A percentile compares a stretch with the other conserved stretches of the same genome.
phyloP scores from a whole-genome alignment of 2,329 filamentous ascomycete genomes.

The Blastomyces emzantsi region DNA sequence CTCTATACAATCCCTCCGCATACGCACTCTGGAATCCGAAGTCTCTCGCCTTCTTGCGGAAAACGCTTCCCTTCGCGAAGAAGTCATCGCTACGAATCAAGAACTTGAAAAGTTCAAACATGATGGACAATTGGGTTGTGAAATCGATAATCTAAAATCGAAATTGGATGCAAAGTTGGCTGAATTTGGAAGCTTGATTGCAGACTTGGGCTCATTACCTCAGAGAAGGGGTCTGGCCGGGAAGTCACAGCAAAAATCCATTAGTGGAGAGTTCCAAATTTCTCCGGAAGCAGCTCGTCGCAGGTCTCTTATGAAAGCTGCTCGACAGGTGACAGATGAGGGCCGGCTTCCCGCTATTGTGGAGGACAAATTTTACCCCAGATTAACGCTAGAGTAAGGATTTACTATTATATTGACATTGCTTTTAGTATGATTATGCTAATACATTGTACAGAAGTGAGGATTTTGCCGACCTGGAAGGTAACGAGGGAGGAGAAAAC shows the following conservation, averaged over 20 bases:
- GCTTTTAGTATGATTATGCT: background rate
- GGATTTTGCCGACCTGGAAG: conserved; percentile 27
- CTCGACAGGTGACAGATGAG: conserved; percentile 15
- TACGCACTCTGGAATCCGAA: conserved; percentile 55
- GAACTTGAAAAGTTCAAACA: conserved; percentile 43
- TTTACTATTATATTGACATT: background rate
- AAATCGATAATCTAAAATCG: conserved; percentile 45
- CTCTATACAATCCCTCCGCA: conserved; percentile 55
- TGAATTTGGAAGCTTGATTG: conserved; percentile 47
- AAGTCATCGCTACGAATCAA: conserved; percentile 49
- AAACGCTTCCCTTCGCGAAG: conserved; percentile 51
- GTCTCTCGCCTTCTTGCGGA: conserved; percentile 51
- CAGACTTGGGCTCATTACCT: conserved; percentile 43
- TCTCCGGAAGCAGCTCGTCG: conserved; percentile 10
- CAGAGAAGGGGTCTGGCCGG: conserved; percentile 16
- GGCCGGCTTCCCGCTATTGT: conserved; percentile 48
- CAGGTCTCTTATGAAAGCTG: conserved; percentile 15
- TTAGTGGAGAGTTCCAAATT: conserved; percentile 2
- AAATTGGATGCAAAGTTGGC: conserved; percentile 48
- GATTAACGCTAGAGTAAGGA: conserved; percentile 47
- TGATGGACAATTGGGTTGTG: conserved; percentile 37
- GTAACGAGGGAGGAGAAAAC: conserved; percentile 19
- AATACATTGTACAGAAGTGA: conserved; percentile 23
- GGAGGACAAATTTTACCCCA: conserved; percentile 51
- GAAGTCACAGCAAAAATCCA: background rate